Evolutionary conservation across 1,284 basidiomycete genomes (phyloP).

Genomic region (Rhodotorula sp.): DNA sequence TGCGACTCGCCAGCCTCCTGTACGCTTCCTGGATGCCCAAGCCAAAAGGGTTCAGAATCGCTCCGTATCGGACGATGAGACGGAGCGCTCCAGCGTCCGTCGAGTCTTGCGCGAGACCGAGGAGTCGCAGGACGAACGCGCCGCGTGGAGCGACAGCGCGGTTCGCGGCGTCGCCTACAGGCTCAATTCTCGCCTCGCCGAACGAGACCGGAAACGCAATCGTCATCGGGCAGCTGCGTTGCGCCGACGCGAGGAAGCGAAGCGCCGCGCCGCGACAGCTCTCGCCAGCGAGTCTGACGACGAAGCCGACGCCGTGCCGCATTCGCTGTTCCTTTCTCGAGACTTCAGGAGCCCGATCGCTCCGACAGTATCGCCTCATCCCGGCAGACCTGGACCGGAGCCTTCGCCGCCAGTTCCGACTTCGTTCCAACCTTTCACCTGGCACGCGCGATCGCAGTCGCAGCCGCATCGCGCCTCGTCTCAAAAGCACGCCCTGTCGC

Average conservation of each 20-base stretch:
- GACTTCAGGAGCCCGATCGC: background rate
- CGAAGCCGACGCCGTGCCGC: background rate
- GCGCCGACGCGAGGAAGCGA: background rate
- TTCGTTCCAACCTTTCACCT: background rate
- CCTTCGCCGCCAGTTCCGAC: background rate
- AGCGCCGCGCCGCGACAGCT: background rate
- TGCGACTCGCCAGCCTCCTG: background rate
- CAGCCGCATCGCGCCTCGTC: background rate
- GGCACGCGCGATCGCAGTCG: background rate
- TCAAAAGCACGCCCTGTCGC: background rate
- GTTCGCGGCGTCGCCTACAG: constrained; percentile 13
- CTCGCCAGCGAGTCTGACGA: background rate
- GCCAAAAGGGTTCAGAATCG: background rate
- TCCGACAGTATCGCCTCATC: background rate
- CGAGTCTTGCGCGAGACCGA: constrained; percentile 28
- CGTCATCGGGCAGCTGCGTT: background rate
- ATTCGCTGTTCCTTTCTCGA: background rate
- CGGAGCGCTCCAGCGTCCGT: constrained; percentile 19
- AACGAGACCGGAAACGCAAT: background rate
- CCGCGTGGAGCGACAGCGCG: constrained; percentile 29
- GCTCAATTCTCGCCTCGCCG: background rate
- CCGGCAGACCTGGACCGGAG: background rate
- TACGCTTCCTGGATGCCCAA: background rate
- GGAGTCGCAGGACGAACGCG: constrained; percentile 18
- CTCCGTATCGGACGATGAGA: background rate